Evolutionary conservation across 2,329 filamentous ascomycete genomes (phyloP).

Genomic region (Aureobasidium sp.): DNA sequence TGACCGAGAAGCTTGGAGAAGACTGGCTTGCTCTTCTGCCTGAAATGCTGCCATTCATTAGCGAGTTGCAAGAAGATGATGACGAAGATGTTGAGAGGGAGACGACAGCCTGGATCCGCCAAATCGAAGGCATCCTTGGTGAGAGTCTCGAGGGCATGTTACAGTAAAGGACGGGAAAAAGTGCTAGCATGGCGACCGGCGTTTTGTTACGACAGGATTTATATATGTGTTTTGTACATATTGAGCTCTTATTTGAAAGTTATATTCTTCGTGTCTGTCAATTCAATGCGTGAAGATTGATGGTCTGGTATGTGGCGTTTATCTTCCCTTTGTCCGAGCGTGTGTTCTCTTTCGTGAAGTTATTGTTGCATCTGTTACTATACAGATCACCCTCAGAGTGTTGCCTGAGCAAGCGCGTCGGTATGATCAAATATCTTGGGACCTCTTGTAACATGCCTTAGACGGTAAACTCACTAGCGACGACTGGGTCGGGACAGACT

Average conservation of each 20-base stretch:
- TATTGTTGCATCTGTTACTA: slow-evolving; percentile 22
- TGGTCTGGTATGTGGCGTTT: background rate
- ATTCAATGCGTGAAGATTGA: background rate
- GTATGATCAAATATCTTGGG: slow-evolving; percentile 8
- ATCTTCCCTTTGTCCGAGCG: background rate
- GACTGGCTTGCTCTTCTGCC: slow-evolving; percentile 88
- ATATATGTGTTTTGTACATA: slow-evolving; percentile 1
- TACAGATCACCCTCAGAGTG: slow-evolving; percentile 43
- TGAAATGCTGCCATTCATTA: slow-evolving; percentile 95
- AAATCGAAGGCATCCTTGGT: slow-evolving; percentile 80
- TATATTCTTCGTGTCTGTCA: too few species aligned
- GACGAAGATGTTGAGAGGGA: slow-evolving; percentile 88
- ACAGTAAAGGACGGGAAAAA: slow-evolving; percentile 17
- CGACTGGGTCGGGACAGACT: slow-evolving; percentile 64
- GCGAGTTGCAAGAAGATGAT: slow-evolving; percentile 91
- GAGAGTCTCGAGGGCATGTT: slow-evolving; percentile 90
- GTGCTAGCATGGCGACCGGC: slow-evolving; percentile 1
- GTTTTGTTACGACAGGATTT: background rate
- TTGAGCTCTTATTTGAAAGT: background rate
- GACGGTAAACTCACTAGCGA: slow-evolving; percentile 67
- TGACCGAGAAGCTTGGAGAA: slow-evolving; percentile 61
- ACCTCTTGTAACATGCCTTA: slow-evolving; percentile 32
- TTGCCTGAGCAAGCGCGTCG: background rate
- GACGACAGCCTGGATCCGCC: slow-evolving; percentile 80
- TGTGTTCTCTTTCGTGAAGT: background rate